Conservation (phyloP, 2,329 filamentous ascomycete species). For the Fonsecaea nubica region DNA sequence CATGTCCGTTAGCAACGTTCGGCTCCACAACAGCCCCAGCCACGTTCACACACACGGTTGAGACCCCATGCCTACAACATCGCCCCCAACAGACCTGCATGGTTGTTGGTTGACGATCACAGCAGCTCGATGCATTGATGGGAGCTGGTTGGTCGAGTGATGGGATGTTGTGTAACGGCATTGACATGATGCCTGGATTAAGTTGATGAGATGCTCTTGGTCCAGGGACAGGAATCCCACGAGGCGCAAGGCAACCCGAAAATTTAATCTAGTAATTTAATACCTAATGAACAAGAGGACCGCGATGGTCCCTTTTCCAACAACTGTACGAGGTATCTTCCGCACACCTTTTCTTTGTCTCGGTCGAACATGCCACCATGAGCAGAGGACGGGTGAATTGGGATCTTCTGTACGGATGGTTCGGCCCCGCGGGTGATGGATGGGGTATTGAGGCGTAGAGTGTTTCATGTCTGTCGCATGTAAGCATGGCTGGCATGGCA, state of each 20-base stretch:
- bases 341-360: too few species aligned
- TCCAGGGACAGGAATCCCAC: background rate
- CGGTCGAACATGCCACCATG: too few species aligned
- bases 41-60: background rate
- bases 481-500: background rate
- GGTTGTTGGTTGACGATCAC: background rate
- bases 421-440: background rate
- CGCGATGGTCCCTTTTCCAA: background rate
- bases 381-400: background rate
- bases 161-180: background rate
- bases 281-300: conserved; percentile 23
- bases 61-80: background rate
- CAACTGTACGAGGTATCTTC: too few species aligned
- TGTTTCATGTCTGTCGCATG: conserved; percentile 9
- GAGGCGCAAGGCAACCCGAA: background rate
- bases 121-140: background rate
- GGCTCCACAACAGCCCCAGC: background rate
- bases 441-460: background rate
- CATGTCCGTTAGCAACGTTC: background rate
- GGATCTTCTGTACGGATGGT: background rate
- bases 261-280: conserved; percentile 29
- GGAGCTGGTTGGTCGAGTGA: background rate
- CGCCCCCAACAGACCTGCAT: background rate
- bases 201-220: background rate
- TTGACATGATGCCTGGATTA: background rate